A percentile compares a stretch with the other conserved stretches of the same genome.
phyloP scores from a whole-genome alignment of 73 alveolate genomes.

The Breviolum minutum region DNA sequence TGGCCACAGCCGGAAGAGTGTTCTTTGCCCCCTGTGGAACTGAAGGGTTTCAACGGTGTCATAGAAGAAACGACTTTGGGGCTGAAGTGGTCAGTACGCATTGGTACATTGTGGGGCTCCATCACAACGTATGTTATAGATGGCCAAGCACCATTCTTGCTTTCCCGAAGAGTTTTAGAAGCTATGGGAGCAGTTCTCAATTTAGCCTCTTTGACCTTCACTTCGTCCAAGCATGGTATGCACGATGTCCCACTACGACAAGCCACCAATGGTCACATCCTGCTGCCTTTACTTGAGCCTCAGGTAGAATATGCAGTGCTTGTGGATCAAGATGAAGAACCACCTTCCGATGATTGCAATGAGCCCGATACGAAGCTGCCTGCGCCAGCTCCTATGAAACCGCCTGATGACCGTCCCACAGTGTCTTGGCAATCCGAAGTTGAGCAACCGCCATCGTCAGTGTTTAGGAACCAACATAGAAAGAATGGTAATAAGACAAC shows the following conservation, averaged over 20 bases:
- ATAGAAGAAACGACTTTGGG: background rate
- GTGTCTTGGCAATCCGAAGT: too few species aligned
- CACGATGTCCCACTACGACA: background rate
- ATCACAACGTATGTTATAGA: constrained; percentile 26
- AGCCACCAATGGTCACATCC: constrained; percentile 33
- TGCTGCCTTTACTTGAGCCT: background rate
- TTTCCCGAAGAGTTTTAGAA: constrained; percentile 13
- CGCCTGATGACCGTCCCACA: background rate
- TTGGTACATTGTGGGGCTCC: constrained; percentile 43
- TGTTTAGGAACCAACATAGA: too few species aligned
- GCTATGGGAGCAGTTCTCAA: constrained; percentile 25
- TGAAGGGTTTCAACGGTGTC: constrained; percentile 25
- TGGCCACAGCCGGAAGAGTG: background rate
- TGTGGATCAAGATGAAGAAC: background rate
- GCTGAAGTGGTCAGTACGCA: background rate
- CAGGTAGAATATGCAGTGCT: background rate
- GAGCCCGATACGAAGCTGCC: background rate
- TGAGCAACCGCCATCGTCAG: too few species aligned
- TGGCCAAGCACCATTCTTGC: background rate
- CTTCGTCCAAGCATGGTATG: constrained; percentile 17
- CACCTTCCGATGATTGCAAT: background rate
- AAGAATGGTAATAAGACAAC: background rate
- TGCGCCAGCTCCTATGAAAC: background rate
- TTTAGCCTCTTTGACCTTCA: background rate
- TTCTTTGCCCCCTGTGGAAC: constrained; percentile 10